Evolutionary conservation across 2,329 filamentous ascomycete species (phyloP).

Genomic region (Epichloe uncinata): DNA sequence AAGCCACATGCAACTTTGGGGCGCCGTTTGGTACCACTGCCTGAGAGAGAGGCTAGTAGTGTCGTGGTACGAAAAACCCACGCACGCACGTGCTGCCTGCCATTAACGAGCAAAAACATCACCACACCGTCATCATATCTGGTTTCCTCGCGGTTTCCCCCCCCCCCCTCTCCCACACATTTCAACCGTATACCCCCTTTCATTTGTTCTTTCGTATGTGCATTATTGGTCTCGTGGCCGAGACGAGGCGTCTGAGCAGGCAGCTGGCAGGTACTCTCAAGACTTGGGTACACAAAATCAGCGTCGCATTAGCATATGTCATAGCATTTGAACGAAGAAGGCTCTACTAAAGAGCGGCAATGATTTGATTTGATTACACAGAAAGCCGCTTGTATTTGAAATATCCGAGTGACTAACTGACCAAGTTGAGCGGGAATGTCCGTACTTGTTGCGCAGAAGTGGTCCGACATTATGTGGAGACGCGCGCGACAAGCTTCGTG

Average conservation of each 20-base stretch:
- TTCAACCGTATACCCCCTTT: slow-evolving; percentile 3
- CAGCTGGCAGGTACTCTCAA: background rate
- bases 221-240: background rate
- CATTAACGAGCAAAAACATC: too few relatives aligned
- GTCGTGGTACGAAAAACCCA: background rate
- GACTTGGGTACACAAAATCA: background rate
- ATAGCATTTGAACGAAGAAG: background rate
- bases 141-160: background rate
- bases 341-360: background rate
- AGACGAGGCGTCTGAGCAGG: background rate
- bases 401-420: too few relatives aligned
- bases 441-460: too few relatives aligned
- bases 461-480: too few relatives aligned
- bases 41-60: background rate
- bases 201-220: background rate
- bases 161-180: background rate
- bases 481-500: too few relatives aligned
- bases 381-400: too few relatives aligned
- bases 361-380: too few relatives aligned
- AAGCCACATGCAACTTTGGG: slow-evolving; percentile 33
- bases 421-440: too few relatives aligned
- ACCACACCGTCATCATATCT: too few relatives aligned
- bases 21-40: slow-evolving; percentile 27
- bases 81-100: background rate
- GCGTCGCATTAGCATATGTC: slow-evolving; percentile 3